Evolutionary conservation across 495 filamentous ascomycete genomes (phyloP).

Genomic region (Aspergillus nanangensis): DNA sequence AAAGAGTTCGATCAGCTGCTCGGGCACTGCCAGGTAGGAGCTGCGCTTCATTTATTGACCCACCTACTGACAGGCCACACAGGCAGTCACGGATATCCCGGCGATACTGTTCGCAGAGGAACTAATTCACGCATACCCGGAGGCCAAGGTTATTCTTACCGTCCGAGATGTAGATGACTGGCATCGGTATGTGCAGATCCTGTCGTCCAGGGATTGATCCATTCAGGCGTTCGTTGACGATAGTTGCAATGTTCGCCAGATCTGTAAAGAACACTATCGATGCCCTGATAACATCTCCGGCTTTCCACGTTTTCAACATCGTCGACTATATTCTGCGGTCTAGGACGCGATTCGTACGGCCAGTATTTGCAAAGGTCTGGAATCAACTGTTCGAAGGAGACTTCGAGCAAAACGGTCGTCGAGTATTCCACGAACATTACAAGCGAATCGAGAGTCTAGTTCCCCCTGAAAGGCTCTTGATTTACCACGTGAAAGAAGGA

Average conservation of each 20-base stretch:
- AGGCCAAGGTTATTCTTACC: constrained; percentile 54
- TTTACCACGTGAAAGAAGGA: constrained; percentile 33
- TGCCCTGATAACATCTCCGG: too few species aligned
- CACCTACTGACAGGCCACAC: constrained; percentile 17
- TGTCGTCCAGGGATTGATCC: too few species aligned
- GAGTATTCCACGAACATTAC: constrained; percentile 25
- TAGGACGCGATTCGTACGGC: not conserved
- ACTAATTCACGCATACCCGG: constrained; percentile 53
- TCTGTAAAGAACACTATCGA: not conserved
- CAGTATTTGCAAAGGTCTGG: not conserved
- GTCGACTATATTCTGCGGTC: not conserved
- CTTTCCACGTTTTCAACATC: not conserved
- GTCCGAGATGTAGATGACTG: constrained; percentile 44
- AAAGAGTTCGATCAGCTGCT: constrained; percentile 50
- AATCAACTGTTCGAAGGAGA: constrained; percentile 1
- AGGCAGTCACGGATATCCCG: constrained; percentile 51
- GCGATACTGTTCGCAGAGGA: constrained; percentile 49
- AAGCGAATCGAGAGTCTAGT: constrained; percentile 26
- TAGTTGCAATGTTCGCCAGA: not conserved
- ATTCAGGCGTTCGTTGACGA: too few species aligned
- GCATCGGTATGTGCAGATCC: constrained; percentile 14
- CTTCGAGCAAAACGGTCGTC: constrained; percentile 5
- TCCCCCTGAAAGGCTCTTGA: constrained; percentile 25
- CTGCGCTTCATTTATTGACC: too few species aligned
- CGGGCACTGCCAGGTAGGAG: constrained; percentile 21